Base-by-base conservation (phyloP, 768 basidiomycete species). In the Mrakia blollopis region DNA sequence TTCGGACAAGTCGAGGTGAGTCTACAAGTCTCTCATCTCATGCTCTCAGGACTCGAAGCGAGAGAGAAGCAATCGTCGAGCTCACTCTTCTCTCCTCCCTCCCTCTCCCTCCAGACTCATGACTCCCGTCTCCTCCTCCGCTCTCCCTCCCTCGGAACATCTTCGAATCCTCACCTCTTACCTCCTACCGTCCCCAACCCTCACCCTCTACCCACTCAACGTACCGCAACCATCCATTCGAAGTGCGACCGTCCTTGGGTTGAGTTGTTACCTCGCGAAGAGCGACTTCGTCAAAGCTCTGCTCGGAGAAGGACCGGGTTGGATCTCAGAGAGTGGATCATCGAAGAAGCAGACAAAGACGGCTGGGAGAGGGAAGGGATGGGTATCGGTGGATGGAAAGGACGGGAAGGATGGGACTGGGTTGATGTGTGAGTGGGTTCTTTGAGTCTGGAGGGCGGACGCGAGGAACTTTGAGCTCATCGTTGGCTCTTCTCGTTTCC, bases 361-460 rank as follows among this genome's bases (percentile, higher is more conserved):
- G 13, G 32, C 13, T 21, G 70, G 70, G 23, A 50, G 44, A 28
- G 70, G 70, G n/a, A 50, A 35, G 32, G 67, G 74, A 0, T 69
- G 74, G 74, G 52, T 68, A 13, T 67, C 50, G 30, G 32, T 54
- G 4, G 74, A 75, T 39, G 65, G 67, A 3, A 30, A 52, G n/a
- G 74, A 75, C 28, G 74, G 50, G 30, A 68, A 67, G 39, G 74
- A 63, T 3, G 74, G 74, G 37, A 75, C 74, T 13, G 74, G 44
- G 13, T 52, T 75, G 37, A 75, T 75, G 74, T 75, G 47, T 71
- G 47, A 50, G 47, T 50, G 18, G 3, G 4, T 23, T 35, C 35
- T 37, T 8, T 21, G 7, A 1, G 3, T 35, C 11, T 9, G 25
- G 3, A n/a, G n/a, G n/a, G n/a, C n/a, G n/a, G 25, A 23, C 25